These are phyloP conservation scores for Amaranthus tricolor DNA, from an alignment of 179 eudicot genomes.

Conservation along the genomic window DNA sequence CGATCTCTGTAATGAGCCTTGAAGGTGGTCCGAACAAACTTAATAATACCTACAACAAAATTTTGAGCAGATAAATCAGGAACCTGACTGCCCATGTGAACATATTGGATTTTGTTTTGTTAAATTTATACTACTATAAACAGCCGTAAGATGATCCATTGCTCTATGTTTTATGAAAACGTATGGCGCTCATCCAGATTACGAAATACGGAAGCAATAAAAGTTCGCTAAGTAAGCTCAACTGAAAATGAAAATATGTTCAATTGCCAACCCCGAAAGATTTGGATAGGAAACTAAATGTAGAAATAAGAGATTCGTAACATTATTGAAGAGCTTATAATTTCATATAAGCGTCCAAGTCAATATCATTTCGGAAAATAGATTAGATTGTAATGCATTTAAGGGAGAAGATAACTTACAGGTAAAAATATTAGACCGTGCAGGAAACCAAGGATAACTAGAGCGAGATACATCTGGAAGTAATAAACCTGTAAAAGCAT, in stretches of 20 bases:
- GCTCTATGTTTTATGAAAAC: neutral
- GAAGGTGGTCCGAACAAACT: slow-evolving; percentile 94
- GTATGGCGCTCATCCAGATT: neutral
- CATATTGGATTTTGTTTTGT: neutral
- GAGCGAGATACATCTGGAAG: slow-evolving; percentile 91
- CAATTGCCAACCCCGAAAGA: neutral
- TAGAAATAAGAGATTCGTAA: too few relatives aligned
- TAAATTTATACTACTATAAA: neutral
- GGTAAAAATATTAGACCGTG: slow-evolving; percentile 95
- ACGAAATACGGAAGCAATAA: neutral
- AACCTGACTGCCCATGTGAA: neutral
- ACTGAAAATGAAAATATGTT: neutral
- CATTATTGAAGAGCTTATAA: too few relatives aligned
- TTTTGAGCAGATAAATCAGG: slow-evolving; percentile 2
- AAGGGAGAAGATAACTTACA: slow-evolving; percentile 46
- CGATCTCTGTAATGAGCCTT: slow-evolving; percentile 51
- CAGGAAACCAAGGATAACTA: slow-evolving; percentile 94
- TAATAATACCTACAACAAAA: slow-evolving; percentile 60
- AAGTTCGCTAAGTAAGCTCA: neutral
- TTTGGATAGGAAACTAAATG: too few relatives aligned
- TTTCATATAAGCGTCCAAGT: neutral
- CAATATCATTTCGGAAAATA: neutral
- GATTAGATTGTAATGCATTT: neutral
- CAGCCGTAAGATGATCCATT: neutral
- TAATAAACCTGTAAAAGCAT: slow-evolving; percentile 75